Evolutionary conservation across 805 yeast genomes (phyloP).

Genomic region (Blastobotrys parvus): DNA sequence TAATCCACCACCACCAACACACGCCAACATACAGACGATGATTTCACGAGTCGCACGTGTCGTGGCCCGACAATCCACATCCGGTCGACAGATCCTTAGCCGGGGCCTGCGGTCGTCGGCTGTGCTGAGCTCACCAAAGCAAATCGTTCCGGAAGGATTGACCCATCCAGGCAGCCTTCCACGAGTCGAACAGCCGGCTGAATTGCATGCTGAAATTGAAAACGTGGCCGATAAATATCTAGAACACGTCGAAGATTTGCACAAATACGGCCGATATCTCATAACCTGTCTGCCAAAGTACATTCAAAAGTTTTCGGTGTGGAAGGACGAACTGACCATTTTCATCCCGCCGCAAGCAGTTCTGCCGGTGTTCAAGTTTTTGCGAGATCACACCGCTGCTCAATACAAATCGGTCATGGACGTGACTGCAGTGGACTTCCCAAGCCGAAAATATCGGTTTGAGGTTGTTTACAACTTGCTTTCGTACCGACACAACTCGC

Average conservation of each 20-base stretch:
- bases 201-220: conserved; percentile 31
- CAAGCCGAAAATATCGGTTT: conserved; percentile 73
- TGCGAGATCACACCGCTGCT: conserved; percentile 70
- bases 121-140: background rate
- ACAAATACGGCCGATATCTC: conserved; percentile 71
- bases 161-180: conserved; percentile 2
- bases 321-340: conserved; percentile 81
- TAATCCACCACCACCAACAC: too few species aligned
- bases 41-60: background rate
- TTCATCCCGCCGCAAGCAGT: conserved; percentile 70
- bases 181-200: conserved; percentile 6
- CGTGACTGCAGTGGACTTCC: conserved; percentile 81
- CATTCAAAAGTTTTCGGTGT: conserved; percentile 75
- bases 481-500: conserved; percentile 74
- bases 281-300: conserved; percentile 74
- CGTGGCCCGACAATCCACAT: background rate
- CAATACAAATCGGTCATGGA: conserved; percentile 75
- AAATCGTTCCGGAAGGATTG: conserved; percentile 4
- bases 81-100: background rate
- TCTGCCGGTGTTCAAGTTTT: conserved; percentile 59
- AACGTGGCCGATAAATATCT: conserved; percentile 73
- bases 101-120: background rate
- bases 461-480: conserved; percentile 80
- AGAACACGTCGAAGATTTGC: conserved; percentile 61
- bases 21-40: too few species aligned